Conservation (phyloP, 495 filamentous ascomycete genomes). For the Xeromyces bisporus region DNA sequence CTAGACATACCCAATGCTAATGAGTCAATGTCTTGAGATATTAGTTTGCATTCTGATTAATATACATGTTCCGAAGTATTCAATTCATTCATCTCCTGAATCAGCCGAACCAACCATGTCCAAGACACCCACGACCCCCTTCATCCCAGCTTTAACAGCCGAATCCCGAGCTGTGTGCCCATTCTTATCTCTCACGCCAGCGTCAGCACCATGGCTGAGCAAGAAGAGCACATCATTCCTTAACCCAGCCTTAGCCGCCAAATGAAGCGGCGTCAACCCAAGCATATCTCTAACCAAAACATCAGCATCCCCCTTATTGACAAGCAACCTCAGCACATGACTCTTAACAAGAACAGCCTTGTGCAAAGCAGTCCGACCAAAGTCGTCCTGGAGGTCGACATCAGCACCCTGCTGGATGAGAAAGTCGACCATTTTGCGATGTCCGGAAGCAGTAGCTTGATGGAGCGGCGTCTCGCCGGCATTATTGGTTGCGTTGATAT, state of each 20-base stretch:
- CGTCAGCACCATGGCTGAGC: slow-evolving; percentile 9
- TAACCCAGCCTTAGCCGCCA: slow-evolving; percentile 13
- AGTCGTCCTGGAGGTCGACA: slow-evolving; percentile 13
- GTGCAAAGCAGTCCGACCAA: slow-evolving; percentile 16
- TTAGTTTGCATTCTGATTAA: too few species aligned
- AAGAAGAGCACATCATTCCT: slow-evolving; percentile 12
- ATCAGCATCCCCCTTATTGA: slow-evolving; percentile 9
- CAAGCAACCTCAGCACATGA: slow-evolving; percentile 12
- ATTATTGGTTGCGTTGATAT: slow-evolving; percentile 21
- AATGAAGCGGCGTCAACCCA: slow-evolving; percentile 17
- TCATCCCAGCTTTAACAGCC: slow-evolving; percentile 3
- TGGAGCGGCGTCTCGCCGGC: slow-evolving; percentile 23
- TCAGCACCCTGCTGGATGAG: slow-evolving; percentile 20
- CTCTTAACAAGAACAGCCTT: slow-evolving; percentile 13
- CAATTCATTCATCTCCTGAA: not conserved
- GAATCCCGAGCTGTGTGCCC: slow-evolving; percentile 6
- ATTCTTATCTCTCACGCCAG: slow-evolving; percentile 7
- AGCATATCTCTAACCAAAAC: slow-evolving; percentile 12
- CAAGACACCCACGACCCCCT: slow-evolving; percentile 4
- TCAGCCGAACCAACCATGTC: not conserved
- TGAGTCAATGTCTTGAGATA: too few species aligned
- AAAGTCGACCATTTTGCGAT: slow-evolving; percentile 19
- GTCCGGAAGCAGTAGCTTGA: slow-evolving; percentile 20
- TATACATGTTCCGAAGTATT: too few species aligned
- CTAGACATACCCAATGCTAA: too few species aligned